These are phyloP conservation scores for Acacia concinna DNA, from an alignment of 331 rosid genomes.

Conservation along the genomic window DNA sequence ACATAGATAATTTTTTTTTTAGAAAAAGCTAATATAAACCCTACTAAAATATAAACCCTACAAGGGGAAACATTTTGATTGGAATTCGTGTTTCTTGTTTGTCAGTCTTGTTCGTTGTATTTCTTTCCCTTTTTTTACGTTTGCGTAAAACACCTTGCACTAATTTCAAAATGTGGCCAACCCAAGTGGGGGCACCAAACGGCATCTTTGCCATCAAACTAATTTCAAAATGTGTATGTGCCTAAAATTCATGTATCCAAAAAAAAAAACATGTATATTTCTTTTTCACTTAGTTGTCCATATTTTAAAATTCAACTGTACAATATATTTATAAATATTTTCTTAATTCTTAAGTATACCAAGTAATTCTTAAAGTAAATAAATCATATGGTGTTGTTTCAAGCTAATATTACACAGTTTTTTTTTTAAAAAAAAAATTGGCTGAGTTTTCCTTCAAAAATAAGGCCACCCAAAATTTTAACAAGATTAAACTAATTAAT, in stretches of 20 bases:
- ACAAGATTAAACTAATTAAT: too few species aligned
- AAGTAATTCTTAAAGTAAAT: background rate
- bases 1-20: too few species aligned
- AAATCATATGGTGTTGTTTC: background rate
- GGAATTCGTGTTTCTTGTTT: background rate
- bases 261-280: background rate
- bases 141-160: background rate
- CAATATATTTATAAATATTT: too few species aligned
- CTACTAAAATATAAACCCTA: background rate
- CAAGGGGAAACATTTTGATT: background rate
- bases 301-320: background rate
- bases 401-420: too few species aligned
- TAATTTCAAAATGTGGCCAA: too few species aligned
- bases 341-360: background rate
- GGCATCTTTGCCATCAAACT: too few species aligned
- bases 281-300: background rate
- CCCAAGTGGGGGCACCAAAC: too few species aligned
- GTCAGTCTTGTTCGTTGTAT: background rate
- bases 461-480: too few species aligned
- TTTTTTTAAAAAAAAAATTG: too few species aligned
- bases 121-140: background rate
- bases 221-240: too few species aligned
- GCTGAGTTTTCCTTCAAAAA: background rate
- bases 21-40: too few species aligned
- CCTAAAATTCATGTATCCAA: too few species aligned